Evolutionary conservation across 495 filamentous ascomycete genomes (phyloP).

Genomic region (Evernia prunastri): DNA sequence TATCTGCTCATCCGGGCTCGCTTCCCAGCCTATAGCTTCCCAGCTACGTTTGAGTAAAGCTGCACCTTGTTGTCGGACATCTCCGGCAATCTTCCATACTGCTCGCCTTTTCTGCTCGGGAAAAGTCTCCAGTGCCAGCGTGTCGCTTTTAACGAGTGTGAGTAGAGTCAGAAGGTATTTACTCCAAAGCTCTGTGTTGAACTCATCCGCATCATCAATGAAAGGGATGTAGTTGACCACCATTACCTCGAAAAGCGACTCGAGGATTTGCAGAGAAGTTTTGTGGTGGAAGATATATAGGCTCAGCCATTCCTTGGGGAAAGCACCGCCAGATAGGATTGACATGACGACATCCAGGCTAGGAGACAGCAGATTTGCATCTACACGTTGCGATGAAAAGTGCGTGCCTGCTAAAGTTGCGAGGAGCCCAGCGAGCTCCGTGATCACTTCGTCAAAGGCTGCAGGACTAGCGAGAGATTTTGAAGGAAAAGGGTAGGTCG

Average conservation of each 20-base stretch:
- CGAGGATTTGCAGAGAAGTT: slow-evolving; percentile 80
- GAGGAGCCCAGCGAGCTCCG: slow-evolving; percentile 83
- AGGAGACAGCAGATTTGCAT: slow-evolving; percentile 56
- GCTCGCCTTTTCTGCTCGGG: slow-evolving; percentile 93
- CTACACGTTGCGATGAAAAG: slow-evolving; percentile 51
- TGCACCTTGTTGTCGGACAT: slow-evolving; percentile 88
- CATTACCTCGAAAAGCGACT: slow-evolving; percentile 71
- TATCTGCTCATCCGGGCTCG: slow-evolving; percentile 62
- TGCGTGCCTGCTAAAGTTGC: slow-evolving; percentile 70
- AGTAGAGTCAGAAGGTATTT: slow-evolving; percentile 84
- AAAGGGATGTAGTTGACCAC: slow-evolving; percentile 72
- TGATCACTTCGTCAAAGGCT: slow-evolving; percentile 78
- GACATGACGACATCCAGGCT: slow-evolving; percentile 78
- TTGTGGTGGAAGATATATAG: slow-evolving; percentile 93
- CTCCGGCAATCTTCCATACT: slow-evolving; percentile 98
- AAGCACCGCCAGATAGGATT: slow-evolving; percentile 82
- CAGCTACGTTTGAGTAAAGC: slow-evolving; percentile 76
- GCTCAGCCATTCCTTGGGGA: slow-evolving; percentile 84
- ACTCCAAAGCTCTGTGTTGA: slow-evolving; percentile 91
- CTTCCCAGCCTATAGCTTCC: slow-evolving; percentile 98
- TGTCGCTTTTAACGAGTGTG: slow-evolving; percentile 80
- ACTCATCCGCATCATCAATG: slow-evolving; percentile 86
- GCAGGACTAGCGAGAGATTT: slow-evolving; percentile 55
- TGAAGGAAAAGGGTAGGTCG: slow-evolving; percentile 80
- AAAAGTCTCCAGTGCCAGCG: slow-evolving; percentile 89